phyloP scores from a whole-genome alignment of 192 early-diverging fungal species.

The Coemansia sp. region DNA sequence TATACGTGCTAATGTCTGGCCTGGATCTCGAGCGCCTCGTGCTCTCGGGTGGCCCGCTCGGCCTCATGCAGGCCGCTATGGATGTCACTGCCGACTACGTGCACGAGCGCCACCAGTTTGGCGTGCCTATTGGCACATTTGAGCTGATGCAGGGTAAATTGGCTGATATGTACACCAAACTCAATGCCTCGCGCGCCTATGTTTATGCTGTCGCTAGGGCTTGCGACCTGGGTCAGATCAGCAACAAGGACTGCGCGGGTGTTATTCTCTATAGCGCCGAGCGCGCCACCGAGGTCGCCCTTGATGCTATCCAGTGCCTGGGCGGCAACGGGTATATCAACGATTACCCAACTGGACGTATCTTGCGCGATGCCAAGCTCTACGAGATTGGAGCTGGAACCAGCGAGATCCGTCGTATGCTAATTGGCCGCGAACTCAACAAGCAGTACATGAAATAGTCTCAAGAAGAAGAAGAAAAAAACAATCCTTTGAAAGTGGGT shows the following conservation, averaged over 20 bases:
- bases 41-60: constrained; percentile 85
- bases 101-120: constrained; percentile 86
- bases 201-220: constrained; percentile 88
- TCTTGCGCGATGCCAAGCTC: constrained; percentile 89
- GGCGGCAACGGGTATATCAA: constrained; percentile 97
- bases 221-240: constrained; percentile 73
- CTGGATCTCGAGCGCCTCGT: constrained; percentile 88
- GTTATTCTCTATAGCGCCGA: constrained; percentile 92
- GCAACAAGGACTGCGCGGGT: constrained; percentile 92
- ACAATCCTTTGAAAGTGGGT: background rate
- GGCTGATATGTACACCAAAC: constrained; percentile 97
- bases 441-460: constrained; percentile 53
- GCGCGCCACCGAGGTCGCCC: constrained; percentile 86
- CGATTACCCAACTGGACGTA: constrained; percentile 83
- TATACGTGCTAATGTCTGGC: constrained; percentile 96
- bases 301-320: constrained; percentile 92
- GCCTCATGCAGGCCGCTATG: constrained; percentile 85
- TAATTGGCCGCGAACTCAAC: constrained; percentile 83
- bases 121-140: constrained; percentile 79
- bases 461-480: no score
- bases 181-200: constrained; percentile 85
- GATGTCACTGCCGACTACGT: constrained; percentile 84
- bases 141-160: constrained; percentile 93
- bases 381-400: constrained; percentile 98
- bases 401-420: constrained; percentile 87